Conservation (phyloP, 495 filamentous ascomycete species). For the Annulohypoxylon bovei region DNA sequence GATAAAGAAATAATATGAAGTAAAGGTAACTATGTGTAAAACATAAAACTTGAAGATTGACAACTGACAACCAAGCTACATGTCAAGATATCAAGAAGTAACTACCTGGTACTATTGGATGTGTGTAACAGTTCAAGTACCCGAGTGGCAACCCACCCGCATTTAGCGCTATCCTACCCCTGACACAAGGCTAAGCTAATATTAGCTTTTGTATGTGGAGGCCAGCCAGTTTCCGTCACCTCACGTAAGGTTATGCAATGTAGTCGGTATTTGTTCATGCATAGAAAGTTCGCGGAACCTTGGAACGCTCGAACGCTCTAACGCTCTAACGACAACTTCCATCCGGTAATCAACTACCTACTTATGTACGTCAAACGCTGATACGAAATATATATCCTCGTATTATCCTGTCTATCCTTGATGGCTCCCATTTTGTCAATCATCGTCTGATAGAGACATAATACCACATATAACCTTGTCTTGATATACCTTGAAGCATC, state of each 20-base stretch:
- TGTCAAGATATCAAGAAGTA: not conserved
- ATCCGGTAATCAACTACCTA: not conserved
- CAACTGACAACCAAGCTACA: not conserved
- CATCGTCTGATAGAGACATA: conserved; percentile 19
- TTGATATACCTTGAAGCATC: conserved; percentile 19
- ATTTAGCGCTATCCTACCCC: conserved; percentile 29
- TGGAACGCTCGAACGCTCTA: too few species aligned
- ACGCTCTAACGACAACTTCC: not conserved
- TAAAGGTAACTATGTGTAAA: not conserved
- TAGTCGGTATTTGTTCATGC: not conserved
- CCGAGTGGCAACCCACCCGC: conserved; percentile 12
- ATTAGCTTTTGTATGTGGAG: not conserved
- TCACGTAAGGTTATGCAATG: conserved; percentile 2
- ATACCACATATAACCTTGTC: conserved; percentile 21
- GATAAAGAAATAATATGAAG: not conserved
- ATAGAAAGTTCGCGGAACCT: not conserved
- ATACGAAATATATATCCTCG: conserved; percentile 2
- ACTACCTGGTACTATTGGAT: too few species aligned
- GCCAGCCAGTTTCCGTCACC: conserved; percentile 1
- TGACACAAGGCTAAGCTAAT: conserved; percentile 25
- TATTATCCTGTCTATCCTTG: conserved; percentile 11
- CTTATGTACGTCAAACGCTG: conserved; percentile 4
- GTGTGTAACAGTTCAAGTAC: not conserved
- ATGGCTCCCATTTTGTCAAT: conserved; percentile 27
- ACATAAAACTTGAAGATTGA: not conserved